Percentiles rank a stretch among this genome's conserved stretches.
Conservation (phyloP, 1,139 yeast genomes). For the Hyphopichia wangnamkhiaoensis region DNA sequence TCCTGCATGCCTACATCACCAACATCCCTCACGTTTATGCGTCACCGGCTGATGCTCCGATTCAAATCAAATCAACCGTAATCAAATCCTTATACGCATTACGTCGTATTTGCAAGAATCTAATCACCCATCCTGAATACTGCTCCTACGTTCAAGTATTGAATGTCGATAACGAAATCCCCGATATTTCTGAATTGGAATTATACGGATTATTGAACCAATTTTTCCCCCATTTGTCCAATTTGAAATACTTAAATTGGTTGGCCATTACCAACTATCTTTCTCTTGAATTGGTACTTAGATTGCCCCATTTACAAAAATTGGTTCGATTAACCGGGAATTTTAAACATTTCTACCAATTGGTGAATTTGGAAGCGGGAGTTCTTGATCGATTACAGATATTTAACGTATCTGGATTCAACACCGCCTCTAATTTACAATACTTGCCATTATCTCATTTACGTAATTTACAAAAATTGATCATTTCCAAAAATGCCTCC, state of each 20-base stretch:
- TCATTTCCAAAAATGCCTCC: constrained; percentile 12
- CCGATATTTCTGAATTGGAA: constrained; percentile 30
- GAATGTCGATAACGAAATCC: constrained; percentile 17
- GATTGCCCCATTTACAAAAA: constrained; percentile 13
- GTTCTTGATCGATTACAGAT: constrained; percentile 14
- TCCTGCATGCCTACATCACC: not conserved
- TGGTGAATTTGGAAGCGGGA: constrained; percentile 5
- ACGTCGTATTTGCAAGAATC: constrained; percentile 20
- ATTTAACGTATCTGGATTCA: constrained; percentile 21
- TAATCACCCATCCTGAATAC: constrained; percentile 12
- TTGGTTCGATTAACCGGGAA: constrained; percentile 20
- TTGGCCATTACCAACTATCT: constrained; percentile 15
- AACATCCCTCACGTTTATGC: not conserved
- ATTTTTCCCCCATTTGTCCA: constrained; percentile 19
- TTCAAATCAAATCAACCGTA: constrained; percentile 1
- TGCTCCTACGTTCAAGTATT: constrained; percentile 17
- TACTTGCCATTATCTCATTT: constrained; percentile 15
- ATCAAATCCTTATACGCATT: constrained; percentile 12
- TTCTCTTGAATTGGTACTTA: constrained; percentile 14
- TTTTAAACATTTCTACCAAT: constrained; percentile 16
- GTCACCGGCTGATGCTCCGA: no score
- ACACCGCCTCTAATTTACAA: constrained; percentile 12
- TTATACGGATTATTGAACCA: constrained; percentile 16
- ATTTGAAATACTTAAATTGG: constrained; percentile 26
- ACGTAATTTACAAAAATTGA: constrained; percentile 16